phyloP scores from a whole-genome alignment of 164 flowering plant genomes.

The Berberis thunbergii region DNA sequence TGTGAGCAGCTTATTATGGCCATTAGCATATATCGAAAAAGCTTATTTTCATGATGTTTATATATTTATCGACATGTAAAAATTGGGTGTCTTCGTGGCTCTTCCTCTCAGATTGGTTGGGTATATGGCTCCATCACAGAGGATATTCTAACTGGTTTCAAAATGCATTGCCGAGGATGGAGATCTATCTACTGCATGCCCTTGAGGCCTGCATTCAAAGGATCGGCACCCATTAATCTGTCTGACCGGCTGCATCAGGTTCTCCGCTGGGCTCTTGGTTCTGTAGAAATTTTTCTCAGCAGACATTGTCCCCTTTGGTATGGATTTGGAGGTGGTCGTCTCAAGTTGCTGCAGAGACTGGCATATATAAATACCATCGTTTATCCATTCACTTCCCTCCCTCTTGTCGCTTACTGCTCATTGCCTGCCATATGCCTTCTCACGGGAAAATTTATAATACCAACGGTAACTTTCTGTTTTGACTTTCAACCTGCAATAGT shows the following conservation, averaged over 20 bases:
- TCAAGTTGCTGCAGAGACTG: constrained; percentile 84
- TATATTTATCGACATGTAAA: not conserved
- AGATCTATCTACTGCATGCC: constrained; percentile 98
- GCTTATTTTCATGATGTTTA: not conserved
- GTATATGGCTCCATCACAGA: constrained; percentile 96
- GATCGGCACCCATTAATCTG: constrained; percentile 95
- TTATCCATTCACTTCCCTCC: constrained; percentile 95
- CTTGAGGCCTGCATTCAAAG: constrained; percentile 93
- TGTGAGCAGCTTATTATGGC: not conserved
- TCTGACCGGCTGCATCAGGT: constrained; percentile 96
- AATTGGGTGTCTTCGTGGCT: not conserved
- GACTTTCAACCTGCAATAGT: not conserved
- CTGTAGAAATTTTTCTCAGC: constrained; percentile 91
- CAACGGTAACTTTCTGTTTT: constrained; percentile 55
- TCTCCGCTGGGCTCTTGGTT: constrained; percentile 96
- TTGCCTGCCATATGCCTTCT: constrained; percentile 94
- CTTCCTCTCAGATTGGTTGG: constrained; percentile 81
- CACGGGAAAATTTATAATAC: constrained; percentile 95
- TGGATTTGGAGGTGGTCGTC: constrained; percentile 91
- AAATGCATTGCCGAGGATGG: constrained; percentile 99
- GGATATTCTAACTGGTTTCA: constrained; percentile 94
- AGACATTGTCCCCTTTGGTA: constrained; percentile 98
- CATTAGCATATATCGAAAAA: not conserved
- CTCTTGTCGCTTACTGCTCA: constrained; percentile 83
- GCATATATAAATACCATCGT: constrained; percentile 92